Percentiles rank a stretch among this genome's conserved stretches.
Evolutionary conservation across 805 yeast genomes (phyloP).

Genomic region (Metschnikowia anglica): DNA sequence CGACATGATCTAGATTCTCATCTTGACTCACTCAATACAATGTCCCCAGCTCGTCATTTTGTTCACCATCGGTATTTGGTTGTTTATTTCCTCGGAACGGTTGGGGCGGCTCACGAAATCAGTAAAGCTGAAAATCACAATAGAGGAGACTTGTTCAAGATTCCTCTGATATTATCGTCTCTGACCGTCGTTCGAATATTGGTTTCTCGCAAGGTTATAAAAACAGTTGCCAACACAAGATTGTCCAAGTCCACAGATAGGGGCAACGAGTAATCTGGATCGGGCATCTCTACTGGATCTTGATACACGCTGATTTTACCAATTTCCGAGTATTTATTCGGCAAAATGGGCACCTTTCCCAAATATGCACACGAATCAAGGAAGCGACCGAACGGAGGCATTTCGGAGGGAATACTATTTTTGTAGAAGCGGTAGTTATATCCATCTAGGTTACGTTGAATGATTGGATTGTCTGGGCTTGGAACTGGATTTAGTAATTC

Average conservation of each 20-base stretch:
- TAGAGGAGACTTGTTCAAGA: too few relatives aligned
- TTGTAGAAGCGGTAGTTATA: slow-evolving; percentile 9
- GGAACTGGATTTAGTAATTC: slow-evolving; percentile 35
- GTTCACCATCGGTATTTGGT: too few relatives aligned
- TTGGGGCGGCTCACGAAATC: too few relatives aligned
- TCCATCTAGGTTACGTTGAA: slow-evolving; percentile 18
- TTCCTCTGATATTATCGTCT: slow-evolving; percentile 5
- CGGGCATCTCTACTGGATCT: slow-evolving; percentile 6
- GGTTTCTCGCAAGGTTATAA: slow-evolving; percentile 34
- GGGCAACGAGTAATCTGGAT: slow-evolving; percentile 23
- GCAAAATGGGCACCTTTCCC: slow-evolving; percentile 22
- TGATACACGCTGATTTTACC: slow-evolving; percentile 39
- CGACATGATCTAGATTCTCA: too few relatives aligned
- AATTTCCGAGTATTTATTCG: slow-evolving; percentile 36
- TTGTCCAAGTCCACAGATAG: slow-evolving; percentile 31
- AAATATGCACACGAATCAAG: slow-evolving; percentile 29
- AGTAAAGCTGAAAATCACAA: too few relatives aligned
- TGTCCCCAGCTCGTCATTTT: too few relatives aligned
- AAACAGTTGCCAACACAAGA: slow-evolving; percentile 31
- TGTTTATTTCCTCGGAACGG: too few relatives aligned
- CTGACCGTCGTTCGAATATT: slow-evolving; percentile 23
- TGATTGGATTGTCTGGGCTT: slow-evolving; percentile 24
- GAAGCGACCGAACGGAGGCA: slow-evolving; percentile 42
- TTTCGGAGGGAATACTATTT: slow-evolving; percentile 27
- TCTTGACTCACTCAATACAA: too few relatives aligned